phyloP scores from a whole-genome alignment of 768 basidiomycete genomes.

The Cystobasidium tubakii region DNA sequence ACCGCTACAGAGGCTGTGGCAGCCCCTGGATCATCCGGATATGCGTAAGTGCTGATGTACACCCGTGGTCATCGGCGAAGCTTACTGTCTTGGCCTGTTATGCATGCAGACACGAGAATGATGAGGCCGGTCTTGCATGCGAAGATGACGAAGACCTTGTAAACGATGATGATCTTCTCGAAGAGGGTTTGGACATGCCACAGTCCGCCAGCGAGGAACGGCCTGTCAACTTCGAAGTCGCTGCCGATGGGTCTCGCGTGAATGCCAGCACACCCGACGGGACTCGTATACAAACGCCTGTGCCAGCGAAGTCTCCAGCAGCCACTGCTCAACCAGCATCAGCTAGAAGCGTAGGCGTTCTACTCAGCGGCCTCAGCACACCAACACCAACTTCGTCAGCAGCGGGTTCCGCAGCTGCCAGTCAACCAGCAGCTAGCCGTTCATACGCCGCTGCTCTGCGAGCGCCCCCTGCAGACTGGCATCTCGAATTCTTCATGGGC shows the following conservation, averaged over 20 bases:
- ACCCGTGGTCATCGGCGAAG: not conserved
- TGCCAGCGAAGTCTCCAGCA: conserved; percentile 50
- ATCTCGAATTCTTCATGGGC: conserved; percentile 91
- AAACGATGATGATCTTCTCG: conserved; percentile 2
- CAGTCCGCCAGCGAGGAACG: conserved; percentile 39
- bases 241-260: conserved; percentile 76
- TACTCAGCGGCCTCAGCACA: conserved; percentile 25
- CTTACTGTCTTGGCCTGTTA: not conserved
- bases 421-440: conserved; percentile 41
- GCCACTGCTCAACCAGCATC: not conserved
- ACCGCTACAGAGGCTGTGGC: not conserved
- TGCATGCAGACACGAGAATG: not conserved
- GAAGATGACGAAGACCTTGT: conserved; percentile 24
- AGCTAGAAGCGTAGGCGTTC: not conserved
- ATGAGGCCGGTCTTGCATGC: not conserved
- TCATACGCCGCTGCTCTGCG: conserved; percentile 95
- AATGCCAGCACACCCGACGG: conserved; percentile 97
- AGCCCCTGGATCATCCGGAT: not conserved
- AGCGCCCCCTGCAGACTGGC: conserved; percentile 89
- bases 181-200: conserved; percentile 32
- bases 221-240: conserved; percentile 43
- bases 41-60: not conserved
- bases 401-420: conserved; percentile 50
- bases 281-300: conserved; percentile 85
- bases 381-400: conserved; percentile 43